These are phyloP conservation scores for Xylariomycetidae sp. DNA, from an alignment of 2,329 filamentous ascomycete species.

Conservation along the genomic window DNA sequence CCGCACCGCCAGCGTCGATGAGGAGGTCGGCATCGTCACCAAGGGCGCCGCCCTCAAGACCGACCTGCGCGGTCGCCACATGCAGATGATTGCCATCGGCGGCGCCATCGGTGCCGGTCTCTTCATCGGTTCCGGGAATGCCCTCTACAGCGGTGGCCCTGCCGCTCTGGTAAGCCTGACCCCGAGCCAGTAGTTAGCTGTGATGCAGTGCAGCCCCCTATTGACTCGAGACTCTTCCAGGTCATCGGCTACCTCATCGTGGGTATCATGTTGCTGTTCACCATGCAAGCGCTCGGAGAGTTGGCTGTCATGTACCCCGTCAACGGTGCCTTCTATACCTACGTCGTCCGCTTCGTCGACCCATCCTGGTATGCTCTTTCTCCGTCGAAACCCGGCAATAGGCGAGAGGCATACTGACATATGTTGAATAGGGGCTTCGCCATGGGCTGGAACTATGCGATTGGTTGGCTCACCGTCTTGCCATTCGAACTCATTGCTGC, in stretches of 20 bases:
- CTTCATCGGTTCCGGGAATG: slow-evolving; percentile 61
- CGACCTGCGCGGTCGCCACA: slow-evolving; percentile 32
- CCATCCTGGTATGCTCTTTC: slow-evolving; percentile 45
- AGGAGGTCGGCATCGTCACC: slow-evolving; percentile 31
- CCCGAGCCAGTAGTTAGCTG: not conserved
- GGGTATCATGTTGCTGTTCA: slow-evolving; percentile 52
- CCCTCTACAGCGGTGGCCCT: slow-evolving; percentile 57
- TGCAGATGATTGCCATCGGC: slow-evolving; percentile 43
- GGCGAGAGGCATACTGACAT: slow-evolving; percentile 1
- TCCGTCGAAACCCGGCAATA: no score
- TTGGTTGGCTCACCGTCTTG: slow-evolving; percentile 42
- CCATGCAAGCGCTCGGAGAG: slow-evolving; percentile 55
- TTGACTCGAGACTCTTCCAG: slow-evolving; percentile 10
- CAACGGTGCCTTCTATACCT: slow-evolving; percentile 58
- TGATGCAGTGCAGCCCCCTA: not conserved
- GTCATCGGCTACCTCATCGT: slow-evolving; percentile 49
- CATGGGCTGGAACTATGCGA: slow-evolving; percentile 47
- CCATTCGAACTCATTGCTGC: slow-evolving; percentile 51
- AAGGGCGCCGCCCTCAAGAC: slow-evolving; percentile 28
- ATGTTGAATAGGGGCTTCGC: slow-evolving; percentile 37
- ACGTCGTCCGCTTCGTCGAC: slow-evolving; percentile 55
- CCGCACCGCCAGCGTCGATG: slow-evolving; percentile 16
- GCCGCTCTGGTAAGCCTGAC: slow-evolving; percentile 30
- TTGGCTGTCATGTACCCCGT: slow-evolving; percentile 54
- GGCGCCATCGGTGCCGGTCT: slow-evolving; percentile 51